Evolutionary conservation across 192 early-diverging fungal species (phyloP).

Genomic region (Coemansia sp.): DNA sequence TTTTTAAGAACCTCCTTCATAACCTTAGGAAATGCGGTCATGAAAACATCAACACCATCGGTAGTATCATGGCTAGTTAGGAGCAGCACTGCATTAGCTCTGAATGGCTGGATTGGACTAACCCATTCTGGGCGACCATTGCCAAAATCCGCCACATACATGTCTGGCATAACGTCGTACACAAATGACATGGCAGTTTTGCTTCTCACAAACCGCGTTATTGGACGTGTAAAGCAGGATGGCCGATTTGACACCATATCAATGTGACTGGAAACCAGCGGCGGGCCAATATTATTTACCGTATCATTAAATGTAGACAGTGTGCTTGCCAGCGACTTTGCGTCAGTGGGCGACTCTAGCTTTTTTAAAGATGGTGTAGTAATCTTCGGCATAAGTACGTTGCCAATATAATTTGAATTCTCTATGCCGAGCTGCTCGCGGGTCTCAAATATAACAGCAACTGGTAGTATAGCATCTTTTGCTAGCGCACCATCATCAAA

Average conservation of each 20-base stretch:
- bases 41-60: conserved; percentile 48
- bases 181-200: conserved; percentile 41
- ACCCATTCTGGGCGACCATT: conserved; percentile 42
- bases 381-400: conserved; percentile 43
- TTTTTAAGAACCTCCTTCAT: conserved; percentile 47
- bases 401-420: conserved; percentile 23
- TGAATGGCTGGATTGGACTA: conserved; percentile 44
- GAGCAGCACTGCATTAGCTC: conserved; percentile 38
- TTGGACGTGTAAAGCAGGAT: conserved; percentile 42
- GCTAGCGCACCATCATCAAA: not conserved
- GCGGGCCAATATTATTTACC: conserved; percentile 12
- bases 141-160: conserved; percentile 48
- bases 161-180: conserved; percentile 44
- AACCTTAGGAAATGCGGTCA: conserved; percentile 34
- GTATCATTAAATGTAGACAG: conserved; percentile 15
- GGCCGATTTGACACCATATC: conserved; percentile 33
- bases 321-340: conserved; percentile 24
- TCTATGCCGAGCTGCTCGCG: conserved; percentile 19
- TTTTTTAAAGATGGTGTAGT: conserved; percentile 4
- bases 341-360: conserved; percentile 22
- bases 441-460: conserved; percentile 30
- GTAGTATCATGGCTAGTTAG: conserved; percentile 24
- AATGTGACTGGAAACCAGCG: conserved; percentile 25
- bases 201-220: conserved; percentile 16
- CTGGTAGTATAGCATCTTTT: conserved; percentile 10